Evolutionary conservation across 1,284 basidiomycete genomes (phyloP), one percentile per base, ranked within the genome.

Genomic region (Moniliophthora roreri): DNA sequence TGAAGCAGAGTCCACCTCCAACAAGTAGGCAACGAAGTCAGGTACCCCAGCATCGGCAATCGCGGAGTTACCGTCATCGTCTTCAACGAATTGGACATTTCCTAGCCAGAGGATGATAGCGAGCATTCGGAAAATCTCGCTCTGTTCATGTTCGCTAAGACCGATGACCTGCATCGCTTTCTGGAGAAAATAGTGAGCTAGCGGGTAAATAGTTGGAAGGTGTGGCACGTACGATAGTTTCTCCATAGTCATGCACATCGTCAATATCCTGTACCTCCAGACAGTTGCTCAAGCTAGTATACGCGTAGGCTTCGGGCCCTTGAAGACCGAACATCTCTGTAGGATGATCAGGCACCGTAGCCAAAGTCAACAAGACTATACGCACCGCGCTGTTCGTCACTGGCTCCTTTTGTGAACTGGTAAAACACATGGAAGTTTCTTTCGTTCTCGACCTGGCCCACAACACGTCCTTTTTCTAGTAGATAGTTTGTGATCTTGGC

Each of bases 341-440:
- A 35, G 55, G 62, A 28, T 64, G 62, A 38, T 18, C 41, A 47
- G 28, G 48, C 26, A 21, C 11, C 9, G 13, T 34, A 50, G 42
- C 40, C 6, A 50, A 51, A 26, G 38, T 20, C 26, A 28, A 16
- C 37, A 50, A n/a, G 50, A 51, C 39, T 9, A 38, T 15, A 63
- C 63, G 46, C 63, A 91, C 93, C 91, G 70, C 94, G 83, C 71
- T 98, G 93, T 51, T 88, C 89, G 42, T 87, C 78, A 4, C 89
- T 86, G 4, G 97, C 97, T 5, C 89, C 95, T 70, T 98, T 99
- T 39, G 97, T 98, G 70, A 99, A 96, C 69, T 99, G 97, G 72
- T 99, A 99, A 77, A 99, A 99, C 60, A 99, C 97, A 69, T 99
- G 97, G 71, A 99, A 99, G 70, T 97, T 93, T 57, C 97, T 85